Evolutionary conservation across 306 rosid species (phyloP).

Genomic region (Hippophae gyantsensis): DNA sequence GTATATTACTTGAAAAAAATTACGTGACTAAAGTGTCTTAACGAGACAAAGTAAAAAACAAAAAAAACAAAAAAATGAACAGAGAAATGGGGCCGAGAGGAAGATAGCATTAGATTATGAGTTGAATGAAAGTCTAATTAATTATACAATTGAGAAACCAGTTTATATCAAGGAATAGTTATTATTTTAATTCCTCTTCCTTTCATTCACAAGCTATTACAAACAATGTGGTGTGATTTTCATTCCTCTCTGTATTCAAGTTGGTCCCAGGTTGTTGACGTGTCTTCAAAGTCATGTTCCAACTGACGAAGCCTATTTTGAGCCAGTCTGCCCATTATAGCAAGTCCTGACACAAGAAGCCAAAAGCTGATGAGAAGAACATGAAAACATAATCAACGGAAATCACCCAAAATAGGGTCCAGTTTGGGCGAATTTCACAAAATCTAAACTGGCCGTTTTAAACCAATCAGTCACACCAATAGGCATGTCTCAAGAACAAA

Average conservation of each 20-base stretch:
- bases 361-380: background rate
- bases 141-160: no score
- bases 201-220: background rate
- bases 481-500: background rate
- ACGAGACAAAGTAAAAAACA: no score
- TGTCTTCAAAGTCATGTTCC: slow-evolving; percentile 31
- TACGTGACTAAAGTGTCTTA: no score
- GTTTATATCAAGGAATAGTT: background rate
- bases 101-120: no score
- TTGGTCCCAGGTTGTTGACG: slow-evolving; percentile 16
- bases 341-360: slow-evolving; percentile 35
- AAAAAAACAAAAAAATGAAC: no score
- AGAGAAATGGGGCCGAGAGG: no score
- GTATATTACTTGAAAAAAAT: no score
- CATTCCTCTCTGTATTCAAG: slow-evolving; percentile 1
- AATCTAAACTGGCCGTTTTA: no score
- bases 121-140: no score
- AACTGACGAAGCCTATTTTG: slow-evolving; percentile 27
- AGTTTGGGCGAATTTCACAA: background rate
- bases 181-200: background rate
- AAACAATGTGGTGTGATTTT: background rate
- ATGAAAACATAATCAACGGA: background rate
- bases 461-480: no score
- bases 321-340: slow-evolving; percentile 40
- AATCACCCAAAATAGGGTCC: background rate